Evolutionary conservation across 2,329 filamentous ascomycete genomes (phyloP), one percentile per base, ranked within the genome.

Genomic region (Clarireedia monteithiana): DNA sequence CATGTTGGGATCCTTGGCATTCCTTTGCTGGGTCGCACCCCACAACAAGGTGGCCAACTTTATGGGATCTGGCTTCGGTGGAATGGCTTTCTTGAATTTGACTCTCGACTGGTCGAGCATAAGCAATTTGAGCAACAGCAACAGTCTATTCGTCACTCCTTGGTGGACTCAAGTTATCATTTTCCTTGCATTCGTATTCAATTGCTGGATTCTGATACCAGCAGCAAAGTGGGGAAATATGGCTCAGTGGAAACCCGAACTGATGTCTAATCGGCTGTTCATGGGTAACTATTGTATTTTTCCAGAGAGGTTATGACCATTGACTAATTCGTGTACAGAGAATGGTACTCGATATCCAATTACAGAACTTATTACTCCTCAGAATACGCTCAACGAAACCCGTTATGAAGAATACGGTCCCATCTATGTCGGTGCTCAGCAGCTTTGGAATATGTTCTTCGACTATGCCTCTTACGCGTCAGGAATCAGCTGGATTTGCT

Each of bases 21-120:
- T 84, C 50, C 72, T 84, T 5, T 85, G 82, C 68, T 84, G 81
- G 81, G 79, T 85, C 2, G 81, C 81, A 2, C 81, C 80, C 1
- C 72, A 73, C 15, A 84, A 82, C 60, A 67, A 73, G 2, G 73
- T 77, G 0, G 81, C 79, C 58, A 85, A 84, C 62, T 85, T 84
- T 61, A 69, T 84, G 17, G 81, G 81, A 1, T 76, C 77, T 4
- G 81, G 81, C 0, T 74, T 83, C n/a, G 81, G 81, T 4, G 81
- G 81, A 5, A 82, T 84, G 78, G 81, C 80, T 0, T 76, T 84
- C 58, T 67, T 84, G 39, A 84, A 84, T 57, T 69, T 84, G 1
- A 77, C 76, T 1, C 69, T 84, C 17, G 77, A 84, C 61, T 84
- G 81, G 81, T 81, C 80, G 3, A 83, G 79, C 59, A 76, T 84